These are phyloP conservation scores for Lactarius deliciosus DNA, from an alignment of 768 basidiomycete species.

Conservation along the genomic window DNA sequence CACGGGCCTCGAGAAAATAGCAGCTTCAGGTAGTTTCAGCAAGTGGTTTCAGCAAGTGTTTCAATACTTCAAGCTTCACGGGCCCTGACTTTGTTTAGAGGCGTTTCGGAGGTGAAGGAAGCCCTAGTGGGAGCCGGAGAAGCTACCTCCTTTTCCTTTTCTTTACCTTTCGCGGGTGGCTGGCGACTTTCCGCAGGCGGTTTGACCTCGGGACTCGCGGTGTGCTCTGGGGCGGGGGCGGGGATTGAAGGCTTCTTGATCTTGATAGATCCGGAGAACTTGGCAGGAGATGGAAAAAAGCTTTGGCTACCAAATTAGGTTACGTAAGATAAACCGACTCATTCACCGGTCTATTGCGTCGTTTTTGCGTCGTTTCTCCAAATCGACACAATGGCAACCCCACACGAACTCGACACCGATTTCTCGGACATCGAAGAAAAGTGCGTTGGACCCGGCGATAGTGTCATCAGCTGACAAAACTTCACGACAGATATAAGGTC, in stretches of 20 bases:
- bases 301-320: too few relatives aligned
- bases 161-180: conserved; percentile 49
- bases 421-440: too few relatives aligned
- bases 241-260: conserved; percentile 24
- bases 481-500: too few relatives aligned
- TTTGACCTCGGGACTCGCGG: conserved; percentile 14
- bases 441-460: too few relatives aligned
- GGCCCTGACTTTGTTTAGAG: conserved; percentile 83
- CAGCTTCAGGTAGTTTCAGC: conserved; percentile 60
- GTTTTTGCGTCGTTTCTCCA: too few relatives aligned
- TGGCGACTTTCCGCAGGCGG: conserved; percentile 35
- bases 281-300: conserved; percentile 14
- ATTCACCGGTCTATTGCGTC: too few relatives aligned
- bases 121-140: conserved; percentile 37
- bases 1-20: conserved; percentile 83
- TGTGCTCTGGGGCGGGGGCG: background rate
- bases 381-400: too few relatives aligned
- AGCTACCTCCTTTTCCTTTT: conserved; percentile 60
- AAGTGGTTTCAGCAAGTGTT: conserved; percentile 57
- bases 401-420: too few relatives aligned
- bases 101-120: conserved; percentile 40
- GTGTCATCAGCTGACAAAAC: too few relatives aligned
- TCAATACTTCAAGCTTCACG: conserved; percentile 69
- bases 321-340: too few relatives aligned
- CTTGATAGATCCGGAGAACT: conserved; percentile 24